These are phyloP conservation scores for Bertia moriformis DNA, from an alignment of 2,329 filamentous ascomycete species.

Conservation along the genomic window DNA sequence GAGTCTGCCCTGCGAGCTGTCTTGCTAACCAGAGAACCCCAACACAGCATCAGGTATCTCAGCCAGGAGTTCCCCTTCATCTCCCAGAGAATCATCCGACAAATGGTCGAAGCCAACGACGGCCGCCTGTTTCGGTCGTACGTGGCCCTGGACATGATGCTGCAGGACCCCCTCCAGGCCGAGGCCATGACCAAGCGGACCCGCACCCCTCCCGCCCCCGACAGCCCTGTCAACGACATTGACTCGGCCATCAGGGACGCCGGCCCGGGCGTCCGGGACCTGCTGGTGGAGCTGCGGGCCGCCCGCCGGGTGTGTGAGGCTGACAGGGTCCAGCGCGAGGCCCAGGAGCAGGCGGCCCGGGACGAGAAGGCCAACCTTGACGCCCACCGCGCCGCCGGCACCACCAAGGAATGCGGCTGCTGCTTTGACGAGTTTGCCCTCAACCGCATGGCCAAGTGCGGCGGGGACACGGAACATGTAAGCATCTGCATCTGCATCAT, in stretches of 20 bases:
- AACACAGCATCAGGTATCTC: too few species aligned
- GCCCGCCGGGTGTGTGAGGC: constrained; percentile 15
- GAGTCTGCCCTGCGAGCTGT: too few species aligned
- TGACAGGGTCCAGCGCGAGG: constrained; percentile 8
- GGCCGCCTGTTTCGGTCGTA: constrained; percentile 20
- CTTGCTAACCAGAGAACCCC: too few species aligned
- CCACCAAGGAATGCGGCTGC: constrained; percentile 54
- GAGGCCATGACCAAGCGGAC: constrained; percentile 4
- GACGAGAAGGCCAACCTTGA: too few species aligned
- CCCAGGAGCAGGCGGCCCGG: constrained; percentile 12
- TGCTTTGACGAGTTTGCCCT: constrained; percentile 55
- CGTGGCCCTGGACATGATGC: constrained; percentile 12
- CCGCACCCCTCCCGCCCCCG: constrained; percentile 3
- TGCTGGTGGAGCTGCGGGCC: constrained; percentile 21
- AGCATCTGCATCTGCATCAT: too few species aligned
- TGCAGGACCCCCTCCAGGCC: constrained; percentile 2
- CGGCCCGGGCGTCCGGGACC: constrained; percentile 10
- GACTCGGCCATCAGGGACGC: constrained; percentile 4
- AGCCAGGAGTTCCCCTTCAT: too few species aligned
- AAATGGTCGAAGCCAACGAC: too few species aligned
- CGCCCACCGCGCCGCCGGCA: constrained; percentile 29
- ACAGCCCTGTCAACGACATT: background rate
- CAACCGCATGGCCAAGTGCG: constrained; percentile 57
- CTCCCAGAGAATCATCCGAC: too few species aligned
- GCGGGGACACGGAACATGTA: constrained; percentile 36